A percentile compares a stretch with the other conserved stretches of the same genome.
Evolutionary conservation across 1,284 basidiomycete genomes (phyloP).

Genomic region (Ustilago cynodontis): DNA sequence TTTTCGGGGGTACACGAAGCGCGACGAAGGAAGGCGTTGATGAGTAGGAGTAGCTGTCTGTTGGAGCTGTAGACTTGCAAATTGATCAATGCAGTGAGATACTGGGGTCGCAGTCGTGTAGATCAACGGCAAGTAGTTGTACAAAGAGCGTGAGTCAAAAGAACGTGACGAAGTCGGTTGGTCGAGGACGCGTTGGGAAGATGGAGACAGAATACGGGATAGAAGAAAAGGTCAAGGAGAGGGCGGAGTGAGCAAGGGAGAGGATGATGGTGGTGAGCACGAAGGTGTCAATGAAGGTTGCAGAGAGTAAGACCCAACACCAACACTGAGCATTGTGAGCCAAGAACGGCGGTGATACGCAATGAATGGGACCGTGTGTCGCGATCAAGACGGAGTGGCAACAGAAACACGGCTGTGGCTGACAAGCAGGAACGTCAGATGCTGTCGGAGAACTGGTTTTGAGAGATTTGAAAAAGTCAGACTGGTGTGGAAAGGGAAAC

Average conservation of each 20-base stretch:
- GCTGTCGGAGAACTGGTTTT: too few species aligned
- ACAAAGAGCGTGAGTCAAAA: background rate
- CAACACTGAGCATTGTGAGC: background rate
- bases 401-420: background rate
- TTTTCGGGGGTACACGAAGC: background rate
- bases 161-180: background rate
- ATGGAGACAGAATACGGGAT: background rate
- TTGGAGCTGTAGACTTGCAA: background rate
- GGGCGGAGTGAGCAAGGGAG: background rate
- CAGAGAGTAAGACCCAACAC: background rate
- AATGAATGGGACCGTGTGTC: too few species aligned
- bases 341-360: too few species aligned
- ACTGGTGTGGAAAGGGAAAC: background rate
- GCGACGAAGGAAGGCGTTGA: too few species aligned
- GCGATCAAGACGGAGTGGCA: too few species aligned
- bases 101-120: background rate
- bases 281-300: background rate
- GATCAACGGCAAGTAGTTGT: background rate
- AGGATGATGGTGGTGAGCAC: constrained; percentile 10
- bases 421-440: background rate
- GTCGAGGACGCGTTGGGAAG: background rate
- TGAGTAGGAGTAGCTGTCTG: too few species aligned
- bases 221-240: background rate
- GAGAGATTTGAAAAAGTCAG: too few species aligned
- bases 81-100: background rate